phyloP scores from a whole-genome alignment of 768 basidiomycete species.

The Boletus rubescentipes region DNA sequence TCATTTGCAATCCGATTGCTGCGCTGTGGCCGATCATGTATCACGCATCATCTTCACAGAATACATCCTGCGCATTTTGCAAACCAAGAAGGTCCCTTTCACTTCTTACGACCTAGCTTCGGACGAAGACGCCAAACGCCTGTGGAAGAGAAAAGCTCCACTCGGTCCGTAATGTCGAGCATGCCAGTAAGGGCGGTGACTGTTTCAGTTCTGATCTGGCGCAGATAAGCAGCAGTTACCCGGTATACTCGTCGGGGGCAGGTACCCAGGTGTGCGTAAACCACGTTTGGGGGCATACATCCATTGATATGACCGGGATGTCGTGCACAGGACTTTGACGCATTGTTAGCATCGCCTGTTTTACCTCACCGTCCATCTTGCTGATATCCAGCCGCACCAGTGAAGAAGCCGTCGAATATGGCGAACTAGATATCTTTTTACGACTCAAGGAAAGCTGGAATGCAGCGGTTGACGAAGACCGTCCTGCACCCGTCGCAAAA shows the following conservation, averaged over 20 bases:
- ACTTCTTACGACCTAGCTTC: conserved; percentile 83
- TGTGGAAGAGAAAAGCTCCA: conserved; percentile 84
- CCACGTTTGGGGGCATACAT: neutral
- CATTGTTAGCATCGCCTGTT: conserved; percentile 56
- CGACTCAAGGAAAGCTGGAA: conserved; percentile 73
- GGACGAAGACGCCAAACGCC: conserved; percentile 72
- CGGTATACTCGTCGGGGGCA: conserved; percentile 76
- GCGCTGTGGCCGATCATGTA: neutral
- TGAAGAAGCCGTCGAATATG: conserved; percentile 83
- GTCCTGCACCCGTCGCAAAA: conserved; percentile 50
- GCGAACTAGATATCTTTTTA: conserved; percentile 68
- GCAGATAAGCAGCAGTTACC: conserved; percentile 83
- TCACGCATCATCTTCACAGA: conserved; percentile 42
- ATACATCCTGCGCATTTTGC: conserved; percentile 76
- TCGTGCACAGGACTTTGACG: conserved; percentile 55
- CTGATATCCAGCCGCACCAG: conserved; percentile 38
- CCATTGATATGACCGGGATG: conserved; percentile 5
- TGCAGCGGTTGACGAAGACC: conserved; percentile 55
- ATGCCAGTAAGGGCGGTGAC: neutral
- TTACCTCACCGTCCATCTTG: neutral
- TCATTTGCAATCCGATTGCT: neutral
- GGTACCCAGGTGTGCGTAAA: conserved; percentile 69
- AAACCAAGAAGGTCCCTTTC: conserved; percentile 83
- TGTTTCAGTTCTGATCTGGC: neutral
- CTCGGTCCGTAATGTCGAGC: conserved; percentile 39